Base-by-base conservation (phyloP, 768 basidiomycete species). In the Rhizopogon vulgaris region DNA sequence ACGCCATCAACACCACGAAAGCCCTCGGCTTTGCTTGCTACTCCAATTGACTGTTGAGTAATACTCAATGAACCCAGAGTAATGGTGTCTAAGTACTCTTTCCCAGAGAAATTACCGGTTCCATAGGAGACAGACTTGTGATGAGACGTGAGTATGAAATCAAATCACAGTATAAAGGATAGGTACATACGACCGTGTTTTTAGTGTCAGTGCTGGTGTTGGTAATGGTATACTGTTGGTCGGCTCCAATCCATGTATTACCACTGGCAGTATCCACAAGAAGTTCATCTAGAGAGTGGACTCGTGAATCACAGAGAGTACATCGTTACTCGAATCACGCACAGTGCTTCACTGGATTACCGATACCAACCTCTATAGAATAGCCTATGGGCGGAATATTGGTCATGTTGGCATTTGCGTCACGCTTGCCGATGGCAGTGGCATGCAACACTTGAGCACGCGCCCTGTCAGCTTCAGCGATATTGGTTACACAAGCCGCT, bases 1-100 rank as follows among this genome's bases (percentile, higher is more conserved):
- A 71, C 67, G 17, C 71, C 71, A 34, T 71, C 69, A 14, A 71
- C 60, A 12, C 60, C 63, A 15, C 51, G 41, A 51, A 69, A 67
- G 22, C 68, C 71, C 6, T 34, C 7, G 14, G 60, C 43, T 4
- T 52, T 28, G 0, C 56, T 32, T 2, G 73, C 69, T 41, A 63
- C 65, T 24, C 71, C 72, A 25, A 73, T 65, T 10, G 59, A 59
- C 56, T 74, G 72, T 0, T 56, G 40, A 2, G 22, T 48, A 32
- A 64, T 58, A 10, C 41, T 55, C 27, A 63, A 41, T 38, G 51
- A 32, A 22, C 38, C 46, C 14, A 63, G 52, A 2, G 52, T 41
- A 22, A 63, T 56, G 1, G 46, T 45, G 30, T 59, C 62, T 24
- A 47, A 40, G 38, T 49, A 63, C 48, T 63, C 58, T n/a, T 53